Evolutionary conservation across 2,329 filamentous ascomycete species (phyloP).

Genomic region (Graphilbum sp.): DNA sequence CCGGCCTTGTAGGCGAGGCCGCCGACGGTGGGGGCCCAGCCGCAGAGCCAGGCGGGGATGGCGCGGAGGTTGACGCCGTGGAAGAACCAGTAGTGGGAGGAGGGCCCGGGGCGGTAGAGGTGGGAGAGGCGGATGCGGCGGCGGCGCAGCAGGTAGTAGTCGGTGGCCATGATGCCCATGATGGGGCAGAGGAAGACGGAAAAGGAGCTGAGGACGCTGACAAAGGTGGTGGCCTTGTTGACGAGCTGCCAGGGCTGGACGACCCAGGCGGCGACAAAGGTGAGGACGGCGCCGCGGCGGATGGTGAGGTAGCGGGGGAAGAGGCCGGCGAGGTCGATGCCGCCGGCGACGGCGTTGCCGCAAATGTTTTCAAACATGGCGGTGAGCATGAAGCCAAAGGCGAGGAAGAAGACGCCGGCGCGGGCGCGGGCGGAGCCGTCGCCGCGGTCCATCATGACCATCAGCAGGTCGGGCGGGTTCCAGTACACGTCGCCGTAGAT

Average conservation of each 20-base stretch:
- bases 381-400: slow-evolving; percentile 8
- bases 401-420: slow-evolving; percentile 11
- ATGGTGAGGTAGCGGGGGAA: slow-evolving; percentile 20
- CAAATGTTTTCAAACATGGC: slow-evolving; percentile 9
- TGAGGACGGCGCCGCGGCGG: slow-evolving; percentile 14
- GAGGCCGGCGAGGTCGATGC: slow-evolving; percentile 17
- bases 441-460: slow-evolving; percentile 5
- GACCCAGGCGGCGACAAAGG: slow-evolving; percentile 12
- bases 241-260: slow-evolving; percentile 11
- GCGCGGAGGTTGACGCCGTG: slow-evolving; percentile 13
- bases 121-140: slow-evolving; percentile 18
- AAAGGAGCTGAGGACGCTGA: slow-evolving; percentile 8
- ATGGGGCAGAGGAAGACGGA: slow-evolving; percentile 11
- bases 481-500: slow-evolving; percentile 17
- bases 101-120: slow-evolving; percentile 18
- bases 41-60: neutral
- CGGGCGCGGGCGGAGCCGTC: neutral
- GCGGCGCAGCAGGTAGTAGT: slow-evolving; percentile 22
- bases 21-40: neutral
- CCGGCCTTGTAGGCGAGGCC: slow-evolving; percentile 1
- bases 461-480: slow-evolving; percentile 9
- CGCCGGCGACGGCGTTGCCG: slow-evolving; percentile 19
- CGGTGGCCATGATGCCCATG: slow-evolving; percentile 16
- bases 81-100: slow-evolving; percentile 18
- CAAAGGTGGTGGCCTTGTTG: slow-evolving; percentile 7